Base-by-base conservation (phyloP, 441 rosid genomes). In the Pelargonium australe region DNA sequence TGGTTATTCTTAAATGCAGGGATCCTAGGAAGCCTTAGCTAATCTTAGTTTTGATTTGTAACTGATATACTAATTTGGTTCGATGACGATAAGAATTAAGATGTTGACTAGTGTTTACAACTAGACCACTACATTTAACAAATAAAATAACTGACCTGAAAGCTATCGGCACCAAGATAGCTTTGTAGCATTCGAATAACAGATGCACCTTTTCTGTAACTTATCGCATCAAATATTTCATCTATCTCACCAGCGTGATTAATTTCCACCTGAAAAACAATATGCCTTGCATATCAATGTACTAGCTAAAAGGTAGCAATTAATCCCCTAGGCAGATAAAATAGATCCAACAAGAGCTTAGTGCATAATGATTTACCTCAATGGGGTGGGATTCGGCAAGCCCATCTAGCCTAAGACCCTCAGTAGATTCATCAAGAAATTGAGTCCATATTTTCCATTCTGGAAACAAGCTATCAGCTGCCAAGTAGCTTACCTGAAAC, bases 371-470 rank as follows among this genome's bases (percentile, higher is more conserved):
- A 43, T 45, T 62, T 73, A 94, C 99, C 97, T 94, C 99, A 71
- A 94, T 94, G 2, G 99, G 97, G 84, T 94, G 99, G 51, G 99
- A 94, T 82, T 84, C 99, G 45, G 81, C 91, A 76, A 94, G 99
- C 67, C 94, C 96, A 76, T 94, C 99, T 67, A 94, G 80, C 81
- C 84, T 85, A 63, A 94, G 89, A 72, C 97, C 97, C 49, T 75
- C 85, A n/a, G 94, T 87, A 74, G 78, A 81, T 83, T 91, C 96
- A 65, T 87, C 89, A 79, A 94, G 86, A 85, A 94, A 94, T 82
- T 94, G 99, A 74, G 93, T 94, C 97, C 99, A 94, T 72, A 91
- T 85, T 75, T 91, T 89, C 99, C 97, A 94, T 73, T 89, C 92
- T 31, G 99, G 97, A 80, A 94, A 91, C 82, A 94, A 79, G 81